A percentile compares a stretch with the other conserved stretches of the same genome.
Evolutionary conservation across 352 stramenopile genomes (phyloP).

Genomic region (Pythium phragmiticola): DNA sequence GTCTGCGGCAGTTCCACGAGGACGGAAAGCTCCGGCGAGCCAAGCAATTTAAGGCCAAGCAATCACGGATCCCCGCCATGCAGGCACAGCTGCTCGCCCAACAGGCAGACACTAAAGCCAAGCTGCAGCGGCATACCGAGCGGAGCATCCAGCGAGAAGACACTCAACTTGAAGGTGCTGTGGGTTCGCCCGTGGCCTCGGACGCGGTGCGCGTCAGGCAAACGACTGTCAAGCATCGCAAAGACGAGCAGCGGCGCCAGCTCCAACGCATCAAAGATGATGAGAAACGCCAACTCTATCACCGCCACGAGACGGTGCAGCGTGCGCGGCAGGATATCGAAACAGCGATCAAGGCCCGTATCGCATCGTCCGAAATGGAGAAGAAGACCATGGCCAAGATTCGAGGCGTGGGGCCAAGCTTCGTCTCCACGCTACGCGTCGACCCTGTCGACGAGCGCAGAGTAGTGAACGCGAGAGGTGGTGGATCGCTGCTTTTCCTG

Average conservation of each 20-base stretch:
- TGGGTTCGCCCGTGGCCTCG: background rate
- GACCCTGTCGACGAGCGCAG: background rate
- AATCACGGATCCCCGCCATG: background rate
- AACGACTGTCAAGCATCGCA: conserved; percentile 6
- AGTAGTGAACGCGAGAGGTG: background rate
- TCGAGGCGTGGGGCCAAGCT: conserved; percentile 22
- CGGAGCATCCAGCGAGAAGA: background rate
- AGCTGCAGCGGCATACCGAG: conserved; percentile 1
- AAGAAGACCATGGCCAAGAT: conserved; percentile 21
- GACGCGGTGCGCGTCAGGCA: background rate
- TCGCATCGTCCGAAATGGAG: background rate
- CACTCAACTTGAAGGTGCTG: background rate
- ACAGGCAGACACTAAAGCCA: conserved; percentile 20
- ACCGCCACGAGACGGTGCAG: conserved; percentile 13
- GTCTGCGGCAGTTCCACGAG: conserved; percentile 19
- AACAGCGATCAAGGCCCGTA: background rate
- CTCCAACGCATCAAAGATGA: background rate
- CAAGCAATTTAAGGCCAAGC: conserved; percentile 15
- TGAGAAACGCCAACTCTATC: background rate
- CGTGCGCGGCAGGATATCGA: background rate
- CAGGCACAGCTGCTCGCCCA: conserved; percentile 12
- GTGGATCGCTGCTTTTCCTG: background rate
- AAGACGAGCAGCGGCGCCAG: conserved; percentile 12
- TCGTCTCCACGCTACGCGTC: conserved; percentile 12
- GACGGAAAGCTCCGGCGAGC: conserved; percentile 7